Base-by-base conservation (phyloP, 768 basidiomycete genomes). In the Chalciporus pseudorubinellus region DNA sequence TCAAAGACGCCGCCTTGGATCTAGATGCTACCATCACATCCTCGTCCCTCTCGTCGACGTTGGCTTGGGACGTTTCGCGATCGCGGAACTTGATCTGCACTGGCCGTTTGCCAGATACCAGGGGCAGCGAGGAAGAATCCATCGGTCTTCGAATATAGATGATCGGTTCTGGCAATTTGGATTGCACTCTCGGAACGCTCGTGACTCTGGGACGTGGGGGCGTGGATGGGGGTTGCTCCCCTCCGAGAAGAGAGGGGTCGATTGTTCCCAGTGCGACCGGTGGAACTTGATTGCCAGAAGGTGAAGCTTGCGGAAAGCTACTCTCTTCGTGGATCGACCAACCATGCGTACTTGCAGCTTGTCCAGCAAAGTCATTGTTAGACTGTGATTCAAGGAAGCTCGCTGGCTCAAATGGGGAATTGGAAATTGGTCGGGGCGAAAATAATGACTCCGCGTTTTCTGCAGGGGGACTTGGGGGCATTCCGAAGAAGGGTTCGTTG, bases 31-130 rank as follows among this genome's bases (percentile, higher is more conserved):
- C 12, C 29, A 36, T 36, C 16, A n/a, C 34, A 16, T 36, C 34
- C n/a, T 36, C n/a, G 14, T n/a, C 18, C 4, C 28, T 22, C 38
- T 29, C 38, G n/a, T 47, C 26, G 48, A 44, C 13, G 48, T 44
- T 28, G 11, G 47, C 3, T 6, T 48, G 29, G 33, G 56, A 20
- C 10, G 20, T 44, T 6, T 26, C 59, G 3, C 53, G 44, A 24
- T 61, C 59, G 4, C 67, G 68, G 19, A 66, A 68, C 36, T 70
- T 68, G 47, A 68, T 68, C 42, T 59, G 67, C 14, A 68, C 66
- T 1, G 62, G 14, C 16, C 63, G 59, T 44, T 62, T 66, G 29
- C 61, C 57, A 1, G 59, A 44, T 12, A 53, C 26, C 34, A 56
- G 10, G 28, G 68, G 64, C 2, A 63, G 19, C 13, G 44, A 36